Evolutionary conservation across 768 basidiomycete genomes (phyloP), one percentile per base, ranked within the genome.

Genomic region (Russula abietina): DNA sequence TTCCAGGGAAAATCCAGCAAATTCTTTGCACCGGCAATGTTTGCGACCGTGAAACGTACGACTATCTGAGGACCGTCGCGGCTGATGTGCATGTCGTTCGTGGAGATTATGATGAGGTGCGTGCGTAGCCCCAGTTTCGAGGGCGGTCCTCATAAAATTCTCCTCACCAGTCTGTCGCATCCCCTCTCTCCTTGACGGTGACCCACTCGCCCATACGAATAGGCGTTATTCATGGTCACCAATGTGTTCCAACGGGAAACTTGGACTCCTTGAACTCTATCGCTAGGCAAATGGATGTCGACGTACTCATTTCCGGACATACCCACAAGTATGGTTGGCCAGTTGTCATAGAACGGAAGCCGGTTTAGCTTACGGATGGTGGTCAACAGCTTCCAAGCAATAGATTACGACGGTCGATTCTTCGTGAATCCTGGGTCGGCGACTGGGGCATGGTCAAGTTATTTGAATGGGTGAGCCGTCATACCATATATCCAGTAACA

Each of bases 21-120:
- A 97, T 98, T 62, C 80, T 98, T 28, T 97, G 93, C 73, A 98
- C 96, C 0, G 97, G 97, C 52, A 98, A 98, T 72, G 88, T 98
- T 26, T 95, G 93, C 74, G 97, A 99, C 77, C 87, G 88, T 70
- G 96, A 98, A 75, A 98, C 97, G 8, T 94, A 90, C 74, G 97
- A 98, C 69, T 98, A 97, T 78, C 80, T 99, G 26, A 81, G 92
- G 67, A 93, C 91, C 16, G 90, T 99, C n/a, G 88, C 91, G 19
- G 86, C 91, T 11, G 97, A 98, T 70, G 91, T 98, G 8, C 82
- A 91, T 67, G 88, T 93, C 48, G 96, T 95, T 2, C 81, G 86
- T 68, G 97, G 97, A 4, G 97, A 98, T 73, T 97, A 92, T 70
- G 97, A 99, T 72, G 95, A 98, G 79, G 93, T 93, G 71, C 65